Conservation (phyloP, 805 yeast species). For the Cyberlindnera maclurae region DNA sequence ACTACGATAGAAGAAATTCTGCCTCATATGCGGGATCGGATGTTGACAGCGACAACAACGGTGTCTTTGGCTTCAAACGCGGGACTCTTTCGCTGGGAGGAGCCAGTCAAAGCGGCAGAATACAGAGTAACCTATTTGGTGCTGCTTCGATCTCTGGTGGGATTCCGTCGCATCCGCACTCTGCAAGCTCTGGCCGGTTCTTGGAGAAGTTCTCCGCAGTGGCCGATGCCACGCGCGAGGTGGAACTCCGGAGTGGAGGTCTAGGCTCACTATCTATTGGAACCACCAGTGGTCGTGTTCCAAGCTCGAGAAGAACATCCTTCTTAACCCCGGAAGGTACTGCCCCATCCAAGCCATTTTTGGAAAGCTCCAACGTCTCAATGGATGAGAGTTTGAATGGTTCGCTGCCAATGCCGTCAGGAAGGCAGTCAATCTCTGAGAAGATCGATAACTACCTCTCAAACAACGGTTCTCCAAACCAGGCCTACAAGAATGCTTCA, state of each 20-base stretch:
- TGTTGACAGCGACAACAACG: constrained; percentile 29
- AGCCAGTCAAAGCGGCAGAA: constrained; percentile 21
- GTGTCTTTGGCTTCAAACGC: constrained; percentile 39
- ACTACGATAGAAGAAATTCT: constrained; percentile 24
- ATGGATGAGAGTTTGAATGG: constrained; percentile 24
- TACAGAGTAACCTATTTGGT: constrained; percentile 38
- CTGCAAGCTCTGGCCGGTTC: constrained; percentile 33
- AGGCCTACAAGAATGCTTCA: constrained; percentile 18
- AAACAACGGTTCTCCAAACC: constrained; percentile 38
- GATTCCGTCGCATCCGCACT: constrained; percentile 19
- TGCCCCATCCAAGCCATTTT: constrained; percentile 15
- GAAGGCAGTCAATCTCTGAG: constrained; percentile 33
- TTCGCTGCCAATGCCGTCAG: constrained; percentile 10
- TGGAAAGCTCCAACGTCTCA: constrained; percentile 23
- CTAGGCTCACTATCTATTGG: constrained; percentile 33
- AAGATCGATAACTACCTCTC: constrained; percentile 50
- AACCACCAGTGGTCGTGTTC: constrained; percentile 26
- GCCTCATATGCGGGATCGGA: constrained; percentile 29
- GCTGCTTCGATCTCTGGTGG: constrained; percentile 59
- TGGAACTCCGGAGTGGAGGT: constrained; percentile 41
- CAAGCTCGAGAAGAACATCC: constrained; percentile 45
- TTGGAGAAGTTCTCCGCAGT: constrained; percentile 57
- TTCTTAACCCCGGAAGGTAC: constrained; percentile 32
- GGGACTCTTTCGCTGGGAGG: constrained; percentile 39
- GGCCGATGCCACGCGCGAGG: constrained; percentile 63